Conservation (phyloP, 2,329 filamentous ascomycete genomes). For the Claviceps quebecensis region DNA sequence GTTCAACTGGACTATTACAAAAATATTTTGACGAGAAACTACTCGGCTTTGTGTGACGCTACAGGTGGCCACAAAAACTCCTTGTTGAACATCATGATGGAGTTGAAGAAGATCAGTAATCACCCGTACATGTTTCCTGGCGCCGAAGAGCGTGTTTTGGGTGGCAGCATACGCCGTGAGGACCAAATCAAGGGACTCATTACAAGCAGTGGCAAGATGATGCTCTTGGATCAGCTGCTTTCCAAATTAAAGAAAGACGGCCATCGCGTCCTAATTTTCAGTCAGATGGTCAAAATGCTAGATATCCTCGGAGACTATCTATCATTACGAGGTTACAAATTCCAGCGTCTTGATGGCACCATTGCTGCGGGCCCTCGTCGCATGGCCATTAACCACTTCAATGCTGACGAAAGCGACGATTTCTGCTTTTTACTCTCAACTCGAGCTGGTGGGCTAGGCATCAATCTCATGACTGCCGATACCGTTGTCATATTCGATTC, state of each 20-base stretch:
- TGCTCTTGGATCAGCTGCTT: slow-evolving; percentile 90
- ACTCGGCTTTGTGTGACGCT: slow-evolving; percentile 82
- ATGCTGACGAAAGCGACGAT: slow-evolving; percentile 87
- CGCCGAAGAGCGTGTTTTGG: slow-evolving; percentile 78
- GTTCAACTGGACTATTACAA: slow-evolving; percentile 98
- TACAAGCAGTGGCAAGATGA: slow-evolving; percentile 98
- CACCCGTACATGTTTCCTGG: slow-evolving; percentile 97
- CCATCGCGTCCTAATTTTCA: slow-evolving; percentile 94
- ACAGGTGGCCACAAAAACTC: slow-evolving; percentile 87
- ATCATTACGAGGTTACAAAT: slow-evolving; percentile 82
- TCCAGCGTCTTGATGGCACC: slow-evolving; percentile 88
- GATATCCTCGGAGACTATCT: slow-evolving; percentile 93
- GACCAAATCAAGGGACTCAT: slow-evolving; percentile 88
- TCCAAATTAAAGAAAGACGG: slow-evolving; percentile 86
- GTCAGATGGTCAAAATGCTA: slow-evolving; percentile 98
- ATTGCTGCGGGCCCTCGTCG: slow-evolving; percentile 78
- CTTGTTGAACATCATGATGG: slow-evolving; percentile 97
- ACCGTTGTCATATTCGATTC: slow-evolving; percentile 97
- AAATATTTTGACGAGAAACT: slow-evolving; percentile 94
- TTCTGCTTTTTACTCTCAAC: slow-evolving; percentile 96
- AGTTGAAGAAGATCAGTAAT: slow-evolving; percentile 97
- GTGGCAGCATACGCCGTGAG: slow-evolving; percentile 67
- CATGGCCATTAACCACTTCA: slow-evolving; percentile 96
- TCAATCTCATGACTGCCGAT: slow-evolving; percentile 97
- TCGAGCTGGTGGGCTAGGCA: slow-evolving; percentile 89